These are phyloP conservation scores for Colletotrichum eremochloae DNA, from an alignment of 2,329 filamentous ascomycete species.

Conservation along the genomic window DNA sequence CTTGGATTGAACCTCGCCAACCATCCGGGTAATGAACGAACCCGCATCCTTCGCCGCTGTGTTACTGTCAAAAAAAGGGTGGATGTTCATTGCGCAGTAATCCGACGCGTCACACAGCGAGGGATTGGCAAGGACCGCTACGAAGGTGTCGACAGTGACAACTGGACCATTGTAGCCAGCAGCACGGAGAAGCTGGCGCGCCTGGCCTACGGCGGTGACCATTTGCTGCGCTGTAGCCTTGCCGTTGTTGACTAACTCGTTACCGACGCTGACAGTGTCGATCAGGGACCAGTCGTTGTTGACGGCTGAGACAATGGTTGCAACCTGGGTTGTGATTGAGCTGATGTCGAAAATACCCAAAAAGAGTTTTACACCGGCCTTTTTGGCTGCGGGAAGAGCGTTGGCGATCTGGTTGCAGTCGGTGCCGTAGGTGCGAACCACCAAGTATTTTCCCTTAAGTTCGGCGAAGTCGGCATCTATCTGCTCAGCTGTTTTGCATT, in stretches of 20 bases:
- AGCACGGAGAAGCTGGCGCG: constrained; percentile 68
- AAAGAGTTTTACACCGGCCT: constrained; percentile 78
- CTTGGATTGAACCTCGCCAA: constrained; percentile 57
- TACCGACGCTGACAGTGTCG: constrained; percentile 81
- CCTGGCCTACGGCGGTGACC: constrained; percentile 68
- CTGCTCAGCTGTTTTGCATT: constrained; percentile 76
- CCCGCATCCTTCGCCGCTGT: constrained; percentile 73
- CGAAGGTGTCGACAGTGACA: constrained; percentile 85
- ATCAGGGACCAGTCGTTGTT: constrained; percentile 76
- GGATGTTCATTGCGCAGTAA: constrained; percentile 84
- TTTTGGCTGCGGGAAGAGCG: constrained; percentile 72
- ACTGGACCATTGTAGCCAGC: constrained; percentile 80
- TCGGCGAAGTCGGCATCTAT: constrained; percentile 74
- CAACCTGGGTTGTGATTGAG: constrained; percentile 68
- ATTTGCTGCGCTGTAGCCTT: constrained; percentile 66
- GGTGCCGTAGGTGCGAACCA: constrained; percentile 83
- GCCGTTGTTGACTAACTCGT: constrained; percentile 81
- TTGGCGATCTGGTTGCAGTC: constrained; percentile 81
- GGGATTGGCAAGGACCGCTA: constrained; percentile 74
- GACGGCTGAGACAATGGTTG: constrained; percentile 71
- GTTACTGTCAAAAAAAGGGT: constrained; percentile 84
- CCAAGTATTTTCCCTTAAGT: constrained; percentile 66
- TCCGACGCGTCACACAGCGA: constrained; percentile 80
- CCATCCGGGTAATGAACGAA: constrained; percentile 72
- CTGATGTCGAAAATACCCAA: constrained; percentile 78